Evolutionary conservation across 140 eudicot genomes (phyloP), one percentile per base, ranked within the genome.

Genomic region (Stevia rebaudiana): DNA sequence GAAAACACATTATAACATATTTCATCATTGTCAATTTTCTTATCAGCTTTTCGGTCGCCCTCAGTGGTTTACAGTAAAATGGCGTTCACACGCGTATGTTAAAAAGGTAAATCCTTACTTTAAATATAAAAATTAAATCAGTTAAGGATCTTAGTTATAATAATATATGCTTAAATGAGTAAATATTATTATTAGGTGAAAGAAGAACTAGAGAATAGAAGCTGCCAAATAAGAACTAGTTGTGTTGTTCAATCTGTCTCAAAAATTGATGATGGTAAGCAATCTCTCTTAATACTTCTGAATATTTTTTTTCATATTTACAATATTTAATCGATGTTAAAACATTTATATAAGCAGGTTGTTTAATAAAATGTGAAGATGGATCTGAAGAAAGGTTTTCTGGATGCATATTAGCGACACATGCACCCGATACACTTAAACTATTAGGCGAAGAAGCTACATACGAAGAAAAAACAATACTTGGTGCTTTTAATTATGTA

Each of bases 41-140:
- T 59, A 15, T 28, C 77, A 92, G 98, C 83, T 92, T 52, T 71
- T 88, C 51, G 98, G 96, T 52, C 98, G 94, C 74, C 98, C 95
- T 30, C 96, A 88, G 41, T 92, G 98, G 98, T 85, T 92, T 69
- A 92, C 96, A 12, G 90, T 85, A 47, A 92, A 70, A 82, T 75
- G 95, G 65, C 84, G 98, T 22, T 92, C 98, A 35, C 96, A 85
- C 11, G 41, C 74, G 13, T 92, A 88, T 39, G 89, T 88, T 53
- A 75, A 77, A 12, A 88, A 72, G 96, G 98, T 90, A 55, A 73
- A 47, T 39, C 4, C 0, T 25, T 21, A 8, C 21, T 28, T 3
- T 54, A 61, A n/a, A 50, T 4, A 31, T 60, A 59, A 37, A 16
- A 11, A 39, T 6, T 23, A n/a, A 8, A 23, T 73, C 41, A 18